phyloP scores from a whole-genome alignment of 1,284 basidiomycete species.

The Trichosporon sp. region DNA sequence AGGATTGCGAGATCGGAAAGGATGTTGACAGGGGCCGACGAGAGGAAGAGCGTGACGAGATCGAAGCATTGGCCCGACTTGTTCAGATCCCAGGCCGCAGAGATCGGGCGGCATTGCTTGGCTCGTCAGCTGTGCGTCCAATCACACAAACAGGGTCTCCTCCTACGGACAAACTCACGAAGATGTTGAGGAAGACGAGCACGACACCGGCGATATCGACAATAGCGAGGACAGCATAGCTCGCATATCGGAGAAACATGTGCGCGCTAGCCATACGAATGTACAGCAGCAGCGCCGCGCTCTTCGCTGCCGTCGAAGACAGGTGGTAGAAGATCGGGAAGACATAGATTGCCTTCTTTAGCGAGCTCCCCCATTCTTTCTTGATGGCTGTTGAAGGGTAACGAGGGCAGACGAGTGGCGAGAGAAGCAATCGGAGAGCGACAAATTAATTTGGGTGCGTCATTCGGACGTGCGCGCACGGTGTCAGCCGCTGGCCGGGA shows the following conservation, averaged over 20 bases:
- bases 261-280: constrained; percentile 45
- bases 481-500: constrained; percentile 1
- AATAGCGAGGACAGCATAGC: constrained; percentile 33
- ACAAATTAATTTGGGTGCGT: not conserved
- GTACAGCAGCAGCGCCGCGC: constrained; percentile 45
- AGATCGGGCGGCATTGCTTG: constrained; percentile 40
- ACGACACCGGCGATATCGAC: constrained; percentile 42
- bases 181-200: constrained; percentile 44
- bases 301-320: constrained; percentile 42
- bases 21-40: constrained; percentile 45
- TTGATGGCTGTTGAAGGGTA: constrained; percentile 18
- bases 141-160: no score
- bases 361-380: constrained; percentile 17
- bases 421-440: not conserved
- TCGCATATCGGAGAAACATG: constrained; percentile 39
- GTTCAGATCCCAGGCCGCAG: constrained; percentile 28
- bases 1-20: constrained; percentile 47
- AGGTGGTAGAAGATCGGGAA: constrained; percentile 47
- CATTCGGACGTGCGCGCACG: not conserved
- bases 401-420: not conserved
- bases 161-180: no score
- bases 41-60: constrained; percentile 41
- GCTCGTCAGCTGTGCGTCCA: not conserved
- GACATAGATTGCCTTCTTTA: constrained; percentile 36
- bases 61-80: constrained; percentile 35